These are phyloP conservation scores for Penicillium coffeae DNA, from an alignment of 495 filamentous ascomycete genomes.

Conservation along the genomic window DNA sequence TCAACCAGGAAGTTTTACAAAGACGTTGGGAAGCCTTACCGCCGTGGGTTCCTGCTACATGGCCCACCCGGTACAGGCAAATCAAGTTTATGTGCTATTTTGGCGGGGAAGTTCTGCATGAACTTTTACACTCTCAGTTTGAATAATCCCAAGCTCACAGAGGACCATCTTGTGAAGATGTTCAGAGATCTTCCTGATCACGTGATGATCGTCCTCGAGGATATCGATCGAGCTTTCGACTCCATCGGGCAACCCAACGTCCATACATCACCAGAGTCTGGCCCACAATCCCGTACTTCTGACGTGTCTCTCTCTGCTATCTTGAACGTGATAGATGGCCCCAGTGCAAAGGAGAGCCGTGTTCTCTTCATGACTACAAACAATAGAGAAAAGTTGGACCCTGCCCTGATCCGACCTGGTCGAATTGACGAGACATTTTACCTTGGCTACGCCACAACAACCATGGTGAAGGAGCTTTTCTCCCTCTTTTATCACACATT, in stretches of 20 bases:
- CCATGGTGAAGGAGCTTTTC: neutral
- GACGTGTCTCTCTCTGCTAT: neutral
- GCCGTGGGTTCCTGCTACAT: slow-evolving; percentile 4
- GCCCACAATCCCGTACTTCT: neutral
- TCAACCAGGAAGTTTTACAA: too few species aligned
- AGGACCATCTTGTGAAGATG: neutral
- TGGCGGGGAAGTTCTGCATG: neutral
- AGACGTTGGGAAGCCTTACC: neutral
- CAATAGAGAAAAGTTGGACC: neutral
- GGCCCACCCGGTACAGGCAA: slow-evolving; percentile 5
- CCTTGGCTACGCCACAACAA: neutral
- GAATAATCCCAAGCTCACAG: neutral
- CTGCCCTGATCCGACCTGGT: slow-evolving; percentile 4
- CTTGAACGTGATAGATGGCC: slow-evolving; percentile 4
- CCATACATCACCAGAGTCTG: neutral
- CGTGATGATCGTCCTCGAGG: slow-evolving; percentile 2
- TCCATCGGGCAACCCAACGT: neutral
- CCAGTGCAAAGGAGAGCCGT: neutral
- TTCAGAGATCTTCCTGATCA: slow-evolving; percentile 1
- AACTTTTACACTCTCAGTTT: slow-evolving; percentile 1
- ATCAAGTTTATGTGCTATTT: neutral
- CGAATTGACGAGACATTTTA: slow-evolving; percentile 3
- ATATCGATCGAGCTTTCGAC: neutral
- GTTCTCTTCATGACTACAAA: slow-evolving; percentile 5
- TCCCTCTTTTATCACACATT: slow-evolving; percentile 1